Conservation (phyloP, 2,329 filamentous ascomycete species). For the Ilyonectria mors-panacis region DNA sequence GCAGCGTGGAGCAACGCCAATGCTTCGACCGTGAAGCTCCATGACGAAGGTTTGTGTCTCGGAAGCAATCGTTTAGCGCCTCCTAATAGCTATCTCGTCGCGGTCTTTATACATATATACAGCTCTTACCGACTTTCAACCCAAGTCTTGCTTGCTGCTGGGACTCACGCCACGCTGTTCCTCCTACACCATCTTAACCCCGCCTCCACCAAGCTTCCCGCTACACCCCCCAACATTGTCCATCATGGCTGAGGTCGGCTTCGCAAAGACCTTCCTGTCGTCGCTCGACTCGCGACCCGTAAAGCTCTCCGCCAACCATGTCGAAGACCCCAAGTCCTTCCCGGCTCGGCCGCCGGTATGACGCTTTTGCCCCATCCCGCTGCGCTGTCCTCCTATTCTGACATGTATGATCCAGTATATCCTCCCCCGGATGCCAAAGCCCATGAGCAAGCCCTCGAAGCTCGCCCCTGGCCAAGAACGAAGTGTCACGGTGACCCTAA, state of each 20-base stretch:
- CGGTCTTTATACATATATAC: background rate
- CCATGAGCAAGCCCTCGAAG: slow-evolving; percentile 66
- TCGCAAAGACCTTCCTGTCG: slow-evolving; percentile 87
- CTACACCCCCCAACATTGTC: slow-evolving; percentile 29
- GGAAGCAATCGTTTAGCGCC: slow-evolving; percentile 7
- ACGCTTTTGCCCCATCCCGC: slow-evolving; percentile 2
- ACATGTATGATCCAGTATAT: slow-evolving; percentile 69
- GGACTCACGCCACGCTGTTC: background rate
- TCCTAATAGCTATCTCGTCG: background rate
- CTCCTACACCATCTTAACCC: slow-evolving; percentile 33
- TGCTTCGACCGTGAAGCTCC: slow-evolving; percentile 30
- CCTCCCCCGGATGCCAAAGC: slow-evolving; percentile 76
- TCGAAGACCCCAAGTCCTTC: slow-evolving; percentile 87
- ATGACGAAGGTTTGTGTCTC: slow-evolving; percentile 36
- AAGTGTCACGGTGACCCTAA: slow-evolving; percentile 73
- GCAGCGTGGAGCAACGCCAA: slow-evolving; percentile 32
- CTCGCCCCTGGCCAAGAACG: slow-evolving; percentile 68
- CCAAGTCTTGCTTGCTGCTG: background rate
- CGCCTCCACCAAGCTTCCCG: slow-evolving; percentile 38
- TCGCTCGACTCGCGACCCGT: slow-evolving; percentile 83
- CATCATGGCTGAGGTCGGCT: slow-evolving; percentile 85
- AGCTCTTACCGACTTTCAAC: background rate
- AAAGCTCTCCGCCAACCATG: slow-evolving; percentile 90
- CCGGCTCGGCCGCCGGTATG: slow-evolving; percentile 82
- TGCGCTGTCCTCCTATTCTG: slow-evolving; percentile 8